Evolutionary conservation across 371 early-diverging fungal species (phyloP).

Genomic region (Haplosporangium sp.): DNA sequence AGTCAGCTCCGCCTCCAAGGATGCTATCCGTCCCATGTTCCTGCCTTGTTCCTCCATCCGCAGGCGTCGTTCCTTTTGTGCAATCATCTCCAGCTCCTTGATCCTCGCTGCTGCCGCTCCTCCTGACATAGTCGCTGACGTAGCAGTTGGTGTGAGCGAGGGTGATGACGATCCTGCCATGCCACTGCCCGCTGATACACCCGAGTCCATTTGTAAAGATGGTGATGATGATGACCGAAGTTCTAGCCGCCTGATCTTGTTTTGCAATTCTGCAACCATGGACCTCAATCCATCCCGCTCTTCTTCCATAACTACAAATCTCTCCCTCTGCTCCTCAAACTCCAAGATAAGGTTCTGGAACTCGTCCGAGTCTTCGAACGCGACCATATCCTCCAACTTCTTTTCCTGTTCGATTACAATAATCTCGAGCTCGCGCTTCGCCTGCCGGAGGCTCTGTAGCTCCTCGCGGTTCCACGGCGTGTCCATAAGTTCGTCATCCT

Average conservation of each 20-base stretch:
- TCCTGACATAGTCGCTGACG: slow-evolving; percentile 16
- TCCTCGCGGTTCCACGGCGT: slow-evolving; percentile 53
- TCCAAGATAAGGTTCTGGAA: slow-evolving; percentile 53
- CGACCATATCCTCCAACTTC: slow-evolving; percentile 53
- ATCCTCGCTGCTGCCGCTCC: slow-evolving; percentile 24
- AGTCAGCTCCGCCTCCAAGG: slow-evolving; percentile 61
- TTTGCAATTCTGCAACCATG: slow-evolving; percentile 36
- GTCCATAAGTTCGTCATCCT: slow-evolving; percentile 37
- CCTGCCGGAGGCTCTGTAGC: slow-evolving; percentile 51
- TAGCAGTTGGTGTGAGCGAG: slow-evolving; percentile 17
- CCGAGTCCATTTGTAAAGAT: slow-evolving; percentile 12
- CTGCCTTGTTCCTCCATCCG: slow-evolving; percentile 53
- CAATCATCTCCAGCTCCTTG: slow-evolving; percentile 32
- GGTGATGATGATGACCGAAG: slow-evolving; percentile 17
- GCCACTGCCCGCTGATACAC: not conserved
- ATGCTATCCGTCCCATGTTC: slow-evolving; percentile 55
- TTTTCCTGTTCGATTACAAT: slow-evolving; percentile 49
- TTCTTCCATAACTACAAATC: slow-evolving; percentile 56
- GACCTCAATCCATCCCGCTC: slow-evolving; percentile 34
- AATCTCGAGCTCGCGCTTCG: slow-evolving; percentile 57
- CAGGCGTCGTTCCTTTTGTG: slow-evolving; percentile 57
- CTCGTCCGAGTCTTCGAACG: slow-evolving; percentile 57
- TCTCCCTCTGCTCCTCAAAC: slow-evolving; percentile 59
- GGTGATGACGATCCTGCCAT: not conserved
- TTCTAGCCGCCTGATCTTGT: slow-evolving; percentile 44